Conservation (phyloP, 768 basidiomycete genomes). For the Pisolithus sp. region DNA sequence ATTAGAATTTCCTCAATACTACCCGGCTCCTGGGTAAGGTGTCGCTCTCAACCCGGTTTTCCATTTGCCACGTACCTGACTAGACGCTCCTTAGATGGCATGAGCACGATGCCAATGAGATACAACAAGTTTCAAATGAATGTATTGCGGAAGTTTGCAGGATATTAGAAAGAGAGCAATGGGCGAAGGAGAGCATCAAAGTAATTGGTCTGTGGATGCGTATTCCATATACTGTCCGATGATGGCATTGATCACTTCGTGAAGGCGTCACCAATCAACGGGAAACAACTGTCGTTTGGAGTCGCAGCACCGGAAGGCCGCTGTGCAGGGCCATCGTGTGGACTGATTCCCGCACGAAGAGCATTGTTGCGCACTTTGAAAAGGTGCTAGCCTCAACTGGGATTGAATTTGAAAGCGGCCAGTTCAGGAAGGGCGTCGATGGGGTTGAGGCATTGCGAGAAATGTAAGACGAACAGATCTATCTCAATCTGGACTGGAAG, state of each 20-base stretch:
- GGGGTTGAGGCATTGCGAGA: slow-evolving; percentile 58
- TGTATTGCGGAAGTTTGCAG: slow-evolving; percentile 73
- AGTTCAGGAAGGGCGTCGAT: slow-evolving; percentile 65
- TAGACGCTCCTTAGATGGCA: slow-evolving; percentile 63
- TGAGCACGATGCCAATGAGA: slow-evolving; percentile 85
- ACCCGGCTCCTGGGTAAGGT: slow-evolving; percentile 74
- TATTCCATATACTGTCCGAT: slow-evolving; percentile 1
- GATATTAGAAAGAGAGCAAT: slow-evolving; percentile 68
- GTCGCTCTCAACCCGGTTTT: neutral
- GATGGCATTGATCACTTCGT: slow-evolving; percentile 1
- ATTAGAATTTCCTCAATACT: slow-evolving; percentile 90
- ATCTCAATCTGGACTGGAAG: neutral
- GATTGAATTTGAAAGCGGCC: slow-evolving; percentile 61
- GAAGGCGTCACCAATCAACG: slow-evolving; percentile 94
- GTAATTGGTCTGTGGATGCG: slow-evolving; percentile 66
- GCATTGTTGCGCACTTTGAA: slow-evolving; percentile 75
- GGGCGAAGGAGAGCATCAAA: slow-evolving; percentile 76
- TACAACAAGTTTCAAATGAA: slow-evolving; percentile 63
- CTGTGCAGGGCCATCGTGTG: slow-evolving; percentile 90
- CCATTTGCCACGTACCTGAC: neutral
- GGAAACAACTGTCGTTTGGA: slow-evolving; percentile 94
- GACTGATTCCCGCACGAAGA: slow-evolving; percentile 91
- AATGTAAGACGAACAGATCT: slow-evolving; percentile 43
- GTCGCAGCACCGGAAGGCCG: slow-evolving; percentile 81
- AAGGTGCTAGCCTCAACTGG: slow-evolving; percentile 66